phyloP scores from a whole-genome alignment of 768 basidiomycete genomes.

The Kwoniella mangroviensis region DNA sequence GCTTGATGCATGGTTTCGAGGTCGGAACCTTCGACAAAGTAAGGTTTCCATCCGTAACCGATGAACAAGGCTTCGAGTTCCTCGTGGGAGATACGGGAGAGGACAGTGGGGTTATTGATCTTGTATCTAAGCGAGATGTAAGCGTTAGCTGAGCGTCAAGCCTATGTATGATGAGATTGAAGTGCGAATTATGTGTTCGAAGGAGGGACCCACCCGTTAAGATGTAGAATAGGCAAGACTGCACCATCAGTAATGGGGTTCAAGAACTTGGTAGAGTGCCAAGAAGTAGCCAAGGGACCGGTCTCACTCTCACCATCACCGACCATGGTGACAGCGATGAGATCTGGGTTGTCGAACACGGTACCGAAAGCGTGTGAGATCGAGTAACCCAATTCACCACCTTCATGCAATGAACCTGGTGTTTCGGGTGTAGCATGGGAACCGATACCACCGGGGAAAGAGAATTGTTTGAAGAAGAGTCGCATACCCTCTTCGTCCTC shows the following conservation, averaged over 20 bases:
- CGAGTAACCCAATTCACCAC: slow-evolving; percentile 86
- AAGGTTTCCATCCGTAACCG: slow-evolving; percentile 53
- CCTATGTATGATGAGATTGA: neutral
- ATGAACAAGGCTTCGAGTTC: slow-evolving; percentile 48
- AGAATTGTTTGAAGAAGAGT: slow-evolving; percentile 73
- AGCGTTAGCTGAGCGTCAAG: neutral
- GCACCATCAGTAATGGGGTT: slow-evolving; percentile 89
- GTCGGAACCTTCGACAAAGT: slow-evolving; percentile 54
- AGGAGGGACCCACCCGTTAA: slow-evolving; percentile 80
- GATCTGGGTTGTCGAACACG: slow-evolving; percentile 85
- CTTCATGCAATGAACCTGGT: slow-evolving; percentile 88
- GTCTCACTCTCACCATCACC: slow-evolving; percentile 75
- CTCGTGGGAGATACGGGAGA: slow-evolving; percentile 52
- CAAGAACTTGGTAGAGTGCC: slow-evolving; percentile 87
- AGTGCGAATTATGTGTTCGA: neutral
- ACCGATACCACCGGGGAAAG: slow-evolving; percentile 72
- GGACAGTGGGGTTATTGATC: slow-evolving; percentile 54
- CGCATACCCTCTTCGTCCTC: slow-evolving; percentile 48
- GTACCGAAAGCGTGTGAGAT: slow-evolving; percentile 75
- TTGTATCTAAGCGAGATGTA: slow-evolving; percentile 34
- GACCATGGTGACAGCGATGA: slow-evolving; percentile 76
- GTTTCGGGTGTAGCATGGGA: slow-evolving; percentile 71
- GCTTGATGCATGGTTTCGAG: slow-evolving; percentile 51
- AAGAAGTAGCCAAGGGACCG: slow-evolving; percentile 59
- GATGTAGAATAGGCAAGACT: slow-evolving; percentile 82